Percentiles rank a stretch among this genome's conserved stretches.
These are phyloP conservation scores for Mycena olivaceomarginata DNA, from an alignment of 768 basidiomycete species.

Conservation along the genomic window DNA sequence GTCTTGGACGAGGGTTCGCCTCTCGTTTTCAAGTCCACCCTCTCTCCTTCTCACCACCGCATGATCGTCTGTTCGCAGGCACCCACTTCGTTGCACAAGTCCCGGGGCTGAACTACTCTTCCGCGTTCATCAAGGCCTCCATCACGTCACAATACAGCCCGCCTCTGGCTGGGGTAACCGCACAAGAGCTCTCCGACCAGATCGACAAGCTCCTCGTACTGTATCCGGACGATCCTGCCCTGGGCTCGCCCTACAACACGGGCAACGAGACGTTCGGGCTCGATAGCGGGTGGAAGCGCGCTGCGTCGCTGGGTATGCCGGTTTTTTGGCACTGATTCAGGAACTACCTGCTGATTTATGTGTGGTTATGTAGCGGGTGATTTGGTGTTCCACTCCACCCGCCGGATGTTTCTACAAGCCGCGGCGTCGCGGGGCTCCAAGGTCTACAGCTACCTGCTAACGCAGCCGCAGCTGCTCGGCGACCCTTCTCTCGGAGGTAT, in stretches of 20 bases:
- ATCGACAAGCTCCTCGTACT: neutral
- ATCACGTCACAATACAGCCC: neutral
- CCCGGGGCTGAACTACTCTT: constrained; percentile 7
- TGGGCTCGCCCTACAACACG: constrained; percentile 25
- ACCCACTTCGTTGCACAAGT: constrained; percentile 12
- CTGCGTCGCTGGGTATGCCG: neutral
- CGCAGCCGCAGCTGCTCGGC: constrained; percentile 11
- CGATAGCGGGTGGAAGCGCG: constrained; percentile 3
- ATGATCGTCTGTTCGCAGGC: neutral
- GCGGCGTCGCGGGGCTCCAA: constrained; percentile 15
- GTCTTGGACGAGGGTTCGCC: constrained; percentile 22
- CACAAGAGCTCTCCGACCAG: constrained; percentile 10
- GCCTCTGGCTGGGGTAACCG: neutral
- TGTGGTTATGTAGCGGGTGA: neutral
- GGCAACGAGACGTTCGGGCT: constrained; percentile 18
- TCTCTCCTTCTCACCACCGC: neutral
- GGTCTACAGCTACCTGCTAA: constrained; percentile 12
- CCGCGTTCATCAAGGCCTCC: neutral
- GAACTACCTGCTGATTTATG: neutral
- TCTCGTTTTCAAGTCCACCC: neutral
- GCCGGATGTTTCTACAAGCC: constrained; percentile 13
- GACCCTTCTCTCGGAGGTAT: constrained; percentile 11
- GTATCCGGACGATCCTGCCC: constrained; percentile 12
- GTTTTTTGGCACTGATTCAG: no score
- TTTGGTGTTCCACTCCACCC: constrained; percentile 16